A percentile compares a stretch with the other conserved stretches of the same genome.
Conservation (phyloP, 352 stramenopile genomes). For the Phytophthora hibernalis region DNA sequence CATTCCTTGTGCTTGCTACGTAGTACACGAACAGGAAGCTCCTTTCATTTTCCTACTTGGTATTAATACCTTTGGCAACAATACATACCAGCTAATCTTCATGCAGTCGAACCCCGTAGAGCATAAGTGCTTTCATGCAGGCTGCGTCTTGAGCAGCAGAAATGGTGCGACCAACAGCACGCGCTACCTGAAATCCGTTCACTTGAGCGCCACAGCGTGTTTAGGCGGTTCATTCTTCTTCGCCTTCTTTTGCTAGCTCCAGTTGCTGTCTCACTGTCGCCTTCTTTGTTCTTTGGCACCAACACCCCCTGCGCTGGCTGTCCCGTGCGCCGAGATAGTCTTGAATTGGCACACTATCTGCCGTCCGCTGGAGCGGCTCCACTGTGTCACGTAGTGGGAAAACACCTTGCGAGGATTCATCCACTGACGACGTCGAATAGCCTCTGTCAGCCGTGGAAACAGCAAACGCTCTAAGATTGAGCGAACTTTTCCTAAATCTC, state of each 20-base stretch:
- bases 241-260: conserved; percentile 30
- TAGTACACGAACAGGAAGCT: conserved; percentile 23
- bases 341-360: conserved; percentile 65
- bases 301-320: conserved; percentile 17
- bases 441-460: conserved; percentile 75
- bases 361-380: conserved; percentile 40
- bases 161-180: conserved; percentile 72
- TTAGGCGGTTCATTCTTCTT: conserved; percentile 27
- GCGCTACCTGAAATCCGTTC: conserved; percentile 66
- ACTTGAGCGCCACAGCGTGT: conserved; percentile 76
- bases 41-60: neutral
- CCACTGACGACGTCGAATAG: conserved; percentile 82
- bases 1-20: conserved; percentile 7
- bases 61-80: neutral
- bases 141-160: conserved; percentile 73
- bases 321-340: conserved; percentile 37
- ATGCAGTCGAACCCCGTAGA: conserved; percentile 69
- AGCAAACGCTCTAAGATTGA: conserved; percentile 68
- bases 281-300: conserved; percentile 32
- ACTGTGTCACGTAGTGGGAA: conserved; percentile 64
- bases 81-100: conserved; percentile 35
- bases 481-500: conserved; percentile 61
- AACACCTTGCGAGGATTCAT: conserved; percentile 84
- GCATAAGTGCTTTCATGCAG: conserved; percentile 64
- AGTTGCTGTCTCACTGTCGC: conserved; percentile 7